Percentiles rank a stretch among this genome's conserved stretches.
Evolutionary conservation across 768 basidiomycete species (phyloP).

Genomic region (Omphalotus guepiniiformis): DNA sequence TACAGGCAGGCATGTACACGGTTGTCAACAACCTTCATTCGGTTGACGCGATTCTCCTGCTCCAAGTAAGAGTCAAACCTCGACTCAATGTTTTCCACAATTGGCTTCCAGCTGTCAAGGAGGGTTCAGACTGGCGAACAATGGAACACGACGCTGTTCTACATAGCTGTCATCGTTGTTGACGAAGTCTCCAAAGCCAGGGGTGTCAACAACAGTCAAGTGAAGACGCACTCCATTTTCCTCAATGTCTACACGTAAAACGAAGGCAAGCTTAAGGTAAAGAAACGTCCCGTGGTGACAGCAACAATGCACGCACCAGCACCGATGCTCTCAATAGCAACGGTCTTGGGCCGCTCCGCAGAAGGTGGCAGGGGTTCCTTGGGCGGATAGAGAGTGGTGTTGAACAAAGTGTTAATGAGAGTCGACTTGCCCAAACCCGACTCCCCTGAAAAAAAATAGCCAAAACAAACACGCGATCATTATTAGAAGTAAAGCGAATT

Average conservation of each 20-base stretch:
- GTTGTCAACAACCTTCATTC: conserved; percentile 91
- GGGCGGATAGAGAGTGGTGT: conserved; percentile 89
- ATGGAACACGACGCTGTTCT: conserved; percentile 11
- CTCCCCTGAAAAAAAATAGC: conserved; percentile 60
- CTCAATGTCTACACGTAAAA: conserved; percentile 78
- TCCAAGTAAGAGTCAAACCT: conserved; percentile 97
- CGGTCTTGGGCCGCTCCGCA: conserved; percentile 85
- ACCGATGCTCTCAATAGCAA: conserved; percentile 96
- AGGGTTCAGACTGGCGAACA: conserved; percentile 17
- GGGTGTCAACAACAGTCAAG: conserved; percentile 98
- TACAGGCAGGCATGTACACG: conserved; percentile 98
- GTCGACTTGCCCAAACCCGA: conserved; percentile 99
- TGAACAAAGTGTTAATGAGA: conserved; percentile 97
- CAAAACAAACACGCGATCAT: conserved; percentile 19
- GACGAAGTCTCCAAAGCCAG: conserved; percentile 98
- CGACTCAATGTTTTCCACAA: conserved; percentile 96
- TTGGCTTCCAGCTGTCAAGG: conserved; percentile 86
- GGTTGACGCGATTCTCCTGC: conserved; percentile 98
- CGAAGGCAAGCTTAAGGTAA: conserved; percentile 15
- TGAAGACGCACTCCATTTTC: conserved; percentile 96
- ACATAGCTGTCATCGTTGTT: conserved; percentile 95
- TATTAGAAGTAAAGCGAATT: conserved; percentile 13
- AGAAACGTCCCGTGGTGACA: too few species aligned
- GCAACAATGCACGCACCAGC: conserved; percentile 63
- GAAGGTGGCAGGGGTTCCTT: conserved; percentile 84